A percentile compares a stretch with the other conserved stretches of the same genome.
Conservation (phyloP, 306 rosid species). For the Castanea crenata region DNA sequence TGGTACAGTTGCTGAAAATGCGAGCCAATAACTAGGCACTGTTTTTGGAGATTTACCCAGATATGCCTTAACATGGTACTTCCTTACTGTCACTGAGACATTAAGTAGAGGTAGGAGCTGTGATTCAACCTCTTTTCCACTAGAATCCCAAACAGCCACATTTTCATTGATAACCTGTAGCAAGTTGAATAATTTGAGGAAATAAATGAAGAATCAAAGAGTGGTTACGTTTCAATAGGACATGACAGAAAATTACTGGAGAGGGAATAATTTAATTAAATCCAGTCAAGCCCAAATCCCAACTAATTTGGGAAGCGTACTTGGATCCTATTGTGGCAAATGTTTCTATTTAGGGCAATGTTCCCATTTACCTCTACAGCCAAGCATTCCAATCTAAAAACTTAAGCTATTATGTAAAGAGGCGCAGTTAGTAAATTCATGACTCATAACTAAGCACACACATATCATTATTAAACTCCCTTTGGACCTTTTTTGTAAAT, state of each 20-base stretch:
- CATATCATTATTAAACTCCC: not conserved
- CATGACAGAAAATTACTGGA: not conserved
- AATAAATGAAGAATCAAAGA: not conserved
- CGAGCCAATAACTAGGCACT: conserved; percentile 52
- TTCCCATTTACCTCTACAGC: not conserved
- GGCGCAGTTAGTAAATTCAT: not conserved
- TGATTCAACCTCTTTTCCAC: conserved; percentile 47
- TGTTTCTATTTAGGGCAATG: not conserved
- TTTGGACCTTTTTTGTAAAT: not conserved
- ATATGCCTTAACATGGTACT: conserved; percentile 47
- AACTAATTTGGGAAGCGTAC: not conserved
- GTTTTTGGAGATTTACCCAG: conserved; percentile 31
- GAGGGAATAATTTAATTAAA: not conserved
- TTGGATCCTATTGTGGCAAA: not conserved
- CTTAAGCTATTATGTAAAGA: not conserved
- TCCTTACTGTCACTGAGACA: conserved; percentile 31
- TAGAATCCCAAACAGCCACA: conserved; percentile 42
- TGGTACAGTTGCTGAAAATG: conserved; percentile 45
- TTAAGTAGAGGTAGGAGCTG: conserved; percentile 51
- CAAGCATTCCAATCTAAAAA: not conserved
- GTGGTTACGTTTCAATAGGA: not conserved
- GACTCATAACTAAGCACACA: not conserved
- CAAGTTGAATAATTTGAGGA: not conserved
- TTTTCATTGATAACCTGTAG: conserved; percentile 42
- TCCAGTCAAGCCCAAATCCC: not conserved